phyloP scores from a whole-genome alignment of 2,329 filamentous ascomycete species.

The Aspergillus uvarum region DNA sequence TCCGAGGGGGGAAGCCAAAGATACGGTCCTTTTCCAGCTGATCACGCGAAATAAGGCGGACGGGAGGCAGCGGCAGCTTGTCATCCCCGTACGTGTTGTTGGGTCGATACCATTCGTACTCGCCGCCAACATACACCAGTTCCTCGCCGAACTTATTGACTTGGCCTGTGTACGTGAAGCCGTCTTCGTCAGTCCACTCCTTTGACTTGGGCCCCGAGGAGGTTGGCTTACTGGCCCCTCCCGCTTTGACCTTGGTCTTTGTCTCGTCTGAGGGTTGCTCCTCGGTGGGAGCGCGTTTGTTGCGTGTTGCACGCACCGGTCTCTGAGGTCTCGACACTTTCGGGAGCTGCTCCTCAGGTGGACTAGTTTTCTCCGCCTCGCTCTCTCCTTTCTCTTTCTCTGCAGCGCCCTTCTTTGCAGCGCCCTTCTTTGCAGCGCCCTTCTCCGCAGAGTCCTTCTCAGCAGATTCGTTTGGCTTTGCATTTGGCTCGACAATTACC shows the following conservation, averaged over 20 bases:
- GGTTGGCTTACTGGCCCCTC: conserved; percentile 16
- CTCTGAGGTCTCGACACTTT: too few relatives aligned
- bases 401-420: too few relatives aligned
- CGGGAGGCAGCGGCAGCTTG: conserved; percentile 26
- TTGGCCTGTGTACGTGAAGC: conserved; percentile 32
- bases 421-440: too few relatives aligned
- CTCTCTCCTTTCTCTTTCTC: too few relatives aligned
- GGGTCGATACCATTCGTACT: conserved; percentile 27
- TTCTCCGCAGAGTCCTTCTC: too few relatives aligned
- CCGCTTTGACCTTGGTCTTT: background rate
- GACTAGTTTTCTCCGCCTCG: too few relatives aligned
- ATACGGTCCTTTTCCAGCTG: conserved; percentile 32
- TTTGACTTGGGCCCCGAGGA: conserved; percentile 19
- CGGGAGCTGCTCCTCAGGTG: too few relatives aligned
- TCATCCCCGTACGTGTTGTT: conserved; percentile 29
- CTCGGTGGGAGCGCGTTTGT: background rate
- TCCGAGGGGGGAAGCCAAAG: conserved; percentile 32
- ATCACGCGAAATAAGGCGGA: conserved; percentile 27
- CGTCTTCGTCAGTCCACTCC: conserved; percentile 30
- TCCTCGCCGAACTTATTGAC: conserved; percentile 32
- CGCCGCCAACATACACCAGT: conserved; percentile 24
- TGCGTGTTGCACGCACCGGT: too few relatives aligned
- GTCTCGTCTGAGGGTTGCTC: background rate
- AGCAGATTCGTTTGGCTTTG: too few relatives aligned
- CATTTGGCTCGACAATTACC: too few relatives aligned